Evolutionary conservation across 805 yeast species (phyloP), one percentile per base, ranked within the genome.

Genomic region (Nakazawaea pomicola): DNA sequence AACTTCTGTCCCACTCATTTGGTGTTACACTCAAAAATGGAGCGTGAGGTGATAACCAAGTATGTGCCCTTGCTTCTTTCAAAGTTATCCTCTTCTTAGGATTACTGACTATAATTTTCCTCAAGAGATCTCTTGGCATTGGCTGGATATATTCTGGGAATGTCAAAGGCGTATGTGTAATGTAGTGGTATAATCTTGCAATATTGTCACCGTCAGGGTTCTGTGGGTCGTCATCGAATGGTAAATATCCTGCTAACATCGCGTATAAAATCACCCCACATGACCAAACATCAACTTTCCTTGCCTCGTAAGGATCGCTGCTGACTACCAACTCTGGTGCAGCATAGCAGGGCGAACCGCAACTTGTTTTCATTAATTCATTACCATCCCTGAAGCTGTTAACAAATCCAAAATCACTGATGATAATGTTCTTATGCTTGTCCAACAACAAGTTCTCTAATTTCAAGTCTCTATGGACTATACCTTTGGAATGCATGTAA

Each of bases 291-390:
- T 93, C 99, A 24, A 88, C 97, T 61, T 88, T 89, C 47, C 88
- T 76, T 17, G 96, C 97, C 50, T 85, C 88, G 58, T 93, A 93
- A 12, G 95, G 89, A 40, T 80, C 75, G 48, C 80, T 86, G 10
- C 91, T 83, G 23, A 89, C 82, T 3, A 93, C 99, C 44, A 93
- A 66, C 58, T 93, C 99, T 0, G 99, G 99, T 1, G 99, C 99
- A 0, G 99, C 99, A 61, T 91, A 91, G 60, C 99, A 91, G 1
- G 99, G 99, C 3, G 96, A 87, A 1, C 99, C 99, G 61, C 99
- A 91, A 28, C 90, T 78, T 1, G 98, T 91, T 57, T 80, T 81
- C 98, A 91, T 93, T 33, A 87, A 65, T 58, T 88, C 96, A 49
- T 72, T 73, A 16, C 70, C 72, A 27, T 64, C 62, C 36, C 63